A percentile compares a stretch with the other conserved stretches of the same genome.
Evolutionary conservation across 495 filamentous ascomycete species (phyloP).

Genomic region (Lophiostoma macrostomum): DNA sequence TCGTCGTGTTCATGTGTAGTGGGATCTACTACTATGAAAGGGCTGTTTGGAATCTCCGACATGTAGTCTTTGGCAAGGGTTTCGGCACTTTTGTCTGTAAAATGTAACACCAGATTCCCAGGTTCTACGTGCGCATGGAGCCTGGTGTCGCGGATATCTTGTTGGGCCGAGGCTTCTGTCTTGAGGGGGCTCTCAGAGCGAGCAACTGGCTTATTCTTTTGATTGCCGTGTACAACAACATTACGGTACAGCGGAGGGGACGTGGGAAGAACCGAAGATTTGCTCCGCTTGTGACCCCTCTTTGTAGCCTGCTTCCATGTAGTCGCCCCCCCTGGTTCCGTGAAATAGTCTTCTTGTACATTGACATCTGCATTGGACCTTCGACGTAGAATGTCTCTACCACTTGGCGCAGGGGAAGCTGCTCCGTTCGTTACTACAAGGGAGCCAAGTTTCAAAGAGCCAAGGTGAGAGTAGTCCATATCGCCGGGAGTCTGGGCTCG

Average conservation of each 20-base stretch:
- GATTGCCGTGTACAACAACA: not conserved
- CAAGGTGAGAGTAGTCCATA: slow-evolving; percentile 36
- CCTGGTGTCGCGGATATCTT: too few species aligned
- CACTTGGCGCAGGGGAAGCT: slow-evolving; percentile 40
- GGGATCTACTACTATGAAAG: slow-evolving; percentile 2
- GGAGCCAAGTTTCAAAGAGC: slow-evolving; percentile 38
- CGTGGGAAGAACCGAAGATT: slow-evolving; percentile 16
- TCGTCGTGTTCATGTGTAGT: slow-evolving; percentile 10
- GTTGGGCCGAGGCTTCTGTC: not conserved
- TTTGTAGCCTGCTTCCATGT: not conserved
- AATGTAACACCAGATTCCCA: slow-evolving; percentile 1
- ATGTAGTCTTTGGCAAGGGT: slow-evolving; percentile 28
- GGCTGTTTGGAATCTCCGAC: slow-evolving; percentile 26
- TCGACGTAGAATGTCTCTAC: slow-evolving; percentile 1
- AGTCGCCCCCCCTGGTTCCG: slow-evolving; percentile 22
- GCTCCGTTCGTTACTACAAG: slow-evolving; percentile 42
- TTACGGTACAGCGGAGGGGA: slow-evolving; percentile 10
- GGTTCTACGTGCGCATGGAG: not conserved
- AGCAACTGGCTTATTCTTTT: not conserved
- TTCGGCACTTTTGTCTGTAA: slow-evolving; percentile 25
- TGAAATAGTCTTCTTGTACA: slow-evolving; percentile 37
- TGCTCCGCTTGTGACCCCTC: slow-evolving; percentile 12
- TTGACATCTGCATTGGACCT: slow-evolving; percentile 8
- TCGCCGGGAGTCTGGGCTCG: slow-evolving; percentile 39
- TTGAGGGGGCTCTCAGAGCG: slow-evolving; percentile 27